Conservation (phyloP, 2,329 filamentous ascomycete genomes). For the Alternaria brassicae region DNA sequence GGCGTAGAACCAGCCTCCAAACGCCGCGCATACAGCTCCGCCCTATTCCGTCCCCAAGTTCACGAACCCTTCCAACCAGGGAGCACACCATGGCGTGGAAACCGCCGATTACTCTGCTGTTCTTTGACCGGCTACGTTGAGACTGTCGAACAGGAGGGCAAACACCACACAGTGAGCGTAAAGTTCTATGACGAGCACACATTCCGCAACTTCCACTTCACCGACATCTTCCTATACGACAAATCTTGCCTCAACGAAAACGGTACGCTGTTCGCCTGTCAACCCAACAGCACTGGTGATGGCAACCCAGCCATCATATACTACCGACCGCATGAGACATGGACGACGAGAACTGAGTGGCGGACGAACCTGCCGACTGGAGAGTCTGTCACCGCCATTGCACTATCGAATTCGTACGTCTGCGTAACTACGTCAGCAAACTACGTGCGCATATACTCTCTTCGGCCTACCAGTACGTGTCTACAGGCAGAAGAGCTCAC, state of each 20-base stretch:
- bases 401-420: constrained; percentile 87
- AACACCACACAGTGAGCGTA: constrained; percentile 87
- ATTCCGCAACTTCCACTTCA: constrained; percentile 95
- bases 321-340: constrained; percentile 95
- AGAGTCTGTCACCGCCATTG: constrained; percentile 87
- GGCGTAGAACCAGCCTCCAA: constrained; percentile 58
- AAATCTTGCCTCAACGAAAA: constrained; percentile 89
- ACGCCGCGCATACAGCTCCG: constrained; percentile 55
- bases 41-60: constrained; percentile 66
- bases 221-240: constrained; percentile 93
- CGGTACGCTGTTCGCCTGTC: constrained; percentile 84
- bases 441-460: constrained; percentile 93
- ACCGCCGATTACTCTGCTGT: constrained; percentile 89
- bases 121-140: constrained; percentile 95
- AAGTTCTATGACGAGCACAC: constrained; percentile 97
- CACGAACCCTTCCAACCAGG: constrained; percentile 92
- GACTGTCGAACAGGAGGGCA: constrained; percentile 94
- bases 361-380: constrained; percentile 83
- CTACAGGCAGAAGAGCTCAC: constrained; percentile 88
- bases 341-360: constrained; percentile 92
- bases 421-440: constrained; percentile 85
- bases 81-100: constrained; percentile 93
- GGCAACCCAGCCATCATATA: constrained; percentile 82
- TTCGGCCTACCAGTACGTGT: constrained; percentile 90
- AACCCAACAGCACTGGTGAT: constrained; percentile 57